These are phyloP conservation scores for Scheffersomyces insectosa DNA, from an alignment of 1,139 yeast genomes.

Conservation along the genomic window DNA sequence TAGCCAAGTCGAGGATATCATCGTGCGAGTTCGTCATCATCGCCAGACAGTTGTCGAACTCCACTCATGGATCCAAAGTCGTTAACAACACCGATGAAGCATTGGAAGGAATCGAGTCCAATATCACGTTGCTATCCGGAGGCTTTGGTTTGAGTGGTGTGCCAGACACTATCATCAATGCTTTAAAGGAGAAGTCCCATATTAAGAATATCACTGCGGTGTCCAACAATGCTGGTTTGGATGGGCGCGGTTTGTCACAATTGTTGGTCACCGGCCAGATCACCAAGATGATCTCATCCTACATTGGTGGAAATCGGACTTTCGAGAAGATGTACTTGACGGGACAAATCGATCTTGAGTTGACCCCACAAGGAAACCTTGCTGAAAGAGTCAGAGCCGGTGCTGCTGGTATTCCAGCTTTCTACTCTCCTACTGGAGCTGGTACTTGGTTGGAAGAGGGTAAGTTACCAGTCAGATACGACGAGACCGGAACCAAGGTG, in stretches of 20 bases:
- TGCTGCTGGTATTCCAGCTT: conserved; percentile 52
- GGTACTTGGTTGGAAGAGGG: conserved; percentile 54
- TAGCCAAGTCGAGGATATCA: too few relatives aligned
- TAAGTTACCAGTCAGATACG: conserved; percentile 43
- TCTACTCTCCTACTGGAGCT: conserved; percentile 51
- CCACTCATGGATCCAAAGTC: conserved; percentile 16
- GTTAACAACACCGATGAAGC: conserved; percentile 29
- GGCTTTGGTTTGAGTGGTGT: conserved; percentile 53
- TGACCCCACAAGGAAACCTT: conserved; percentile 52
- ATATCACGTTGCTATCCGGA: conserved; percentile 40
- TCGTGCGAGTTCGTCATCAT: not conserved
- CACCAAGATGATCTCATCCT: conserved; percentile 46
- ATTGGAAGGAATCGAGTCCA: conserved; percentile 28
- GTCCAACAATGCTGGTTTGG: conserved; percentile 53
- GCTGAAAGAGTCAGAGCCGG: conserved; percentile 55
- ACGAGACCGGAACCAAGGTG: conserved; percentile 27
- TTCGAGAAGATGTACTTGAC: conserved; percentile 42
- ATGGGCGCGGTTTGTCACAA: conserved; percentile 44
- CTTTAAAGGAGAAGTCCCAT: conserved; percentile 29
- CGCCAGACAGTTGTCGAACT: not conserved
- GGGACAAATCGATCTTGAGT: conserved; percentile 47
- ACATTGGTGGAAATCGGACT: conserved; percentile 47
- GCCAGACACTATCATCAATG: conserved; percentile 47
- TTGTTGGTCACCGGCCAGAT: conserved; percentile 46
- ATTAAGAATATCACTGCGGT: conserved; percentile 44